These are phyloP conservation scores for Arachnomyces sp. DNA, from an alignment of 2,329 filamentous ascomycete species.

Conservation along the genomic window DNA sequence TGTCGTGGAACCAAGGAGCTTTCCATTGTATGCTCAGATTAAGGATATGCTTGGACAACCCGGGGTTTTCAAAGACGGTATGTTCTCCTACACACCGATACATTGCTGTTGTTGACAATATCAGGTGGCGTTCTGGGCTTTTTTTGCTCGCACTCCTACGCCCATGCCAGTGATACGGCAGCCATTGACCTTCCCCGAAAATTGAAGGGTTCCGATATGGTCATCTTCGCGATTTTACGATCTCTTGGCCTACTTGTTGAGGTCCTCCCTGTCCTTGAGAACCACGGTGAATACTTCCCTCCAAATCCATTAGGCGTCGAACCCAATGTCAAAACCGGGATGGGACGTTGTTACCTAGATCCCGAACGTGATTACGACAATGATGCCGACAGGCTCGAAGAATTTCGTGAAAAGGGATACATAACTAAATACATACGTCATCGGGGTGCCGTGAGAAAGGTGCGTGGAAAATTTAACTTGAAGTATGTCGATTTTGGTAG, in stretches of 20 bases:
- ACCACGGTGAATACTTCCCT: too few relatives aligned
- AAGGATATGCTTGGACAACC: not conserved
- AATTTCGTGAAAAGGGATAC: too few relatives aligned
- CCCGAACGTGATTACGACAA: too few relatives aligned
- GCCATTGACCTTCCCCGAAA: not conserved
- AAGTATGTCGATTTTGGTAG: too few relatives aligned
- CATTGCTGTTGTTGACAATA: not conserved
- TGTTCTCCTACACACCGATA: not conserved
- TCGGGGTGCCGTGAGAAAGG: too few relatives aligned
- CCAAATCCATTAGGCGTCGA: too few relatives aligned
- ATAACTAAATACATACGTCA: too few relatives aligned
- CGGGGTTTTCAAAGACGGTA: not conserved
- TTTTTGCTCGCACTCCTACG: not conserved
- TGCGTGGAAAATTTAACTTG: too few relatives aligned
- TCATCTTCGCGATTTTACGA: conserved; percentile 2
- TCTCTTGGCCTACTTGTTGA: not conserved
- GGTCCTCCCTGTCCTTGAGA: not conserved
- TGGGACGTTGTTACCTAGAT: too few relatives aligned
- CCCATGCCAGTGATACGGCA: not conserved
- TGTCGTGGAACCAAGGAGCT: not conserved
- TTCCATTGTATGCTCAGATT: not conserved
- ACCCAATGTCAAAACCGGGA: too few relatives aligned
- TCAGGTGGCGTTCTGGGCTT: not conserved
- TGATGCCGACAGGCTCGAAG: too few relatives aligned
- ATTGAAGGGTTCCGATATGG: not conserved